Percentiles rank a stretch among this genome's conserved stretches.
These are phyloP conservation scores for Colletotrichum sp. DNA, from an alignment of 2,329 filamentous ascomycete genomes.

Conservation along the genomic window DNA sequence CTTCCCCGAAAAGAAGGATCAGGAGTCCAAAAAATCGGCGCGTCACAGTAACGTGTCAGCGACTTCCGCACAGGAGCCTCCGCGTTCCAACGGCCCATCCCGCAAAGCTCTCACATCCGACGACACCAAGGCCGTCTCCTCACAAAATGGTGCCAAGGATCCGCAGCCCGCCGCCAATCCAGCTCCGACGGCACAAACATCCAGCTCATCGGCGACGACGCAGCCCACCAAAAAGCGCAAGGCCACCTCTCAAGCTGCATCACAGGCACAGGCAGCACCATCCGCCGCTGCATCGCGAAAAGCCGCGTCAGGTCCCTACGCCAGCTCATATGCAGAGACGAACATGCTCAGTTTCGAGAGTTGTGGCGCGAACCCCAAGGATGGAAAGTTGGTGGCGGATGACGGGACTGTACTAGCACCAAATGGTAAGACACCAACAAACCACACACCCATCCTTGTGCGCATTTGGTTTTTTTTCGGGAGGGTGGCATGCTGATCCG, in stretches of 20 bases:
- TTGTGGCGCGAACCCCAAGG: conserved; percentile 69
- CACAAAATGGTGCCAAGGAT: conserved; percentile 43
- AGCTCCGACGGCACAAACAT: conserved; percentile 36
- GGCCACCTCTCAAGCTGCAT: conserved; percentile 52
- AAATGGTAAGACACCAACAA: conserved; percentile 72
- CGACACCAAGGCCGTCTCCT: conserved; percentile 40
- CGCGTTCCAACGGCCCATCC: conserved; percentile 36
- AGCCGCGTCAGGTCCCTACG: conserved; percentile 36
- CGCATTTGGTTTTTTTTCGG: background rate
- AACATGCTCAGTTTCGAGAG: conserved; percentile 91
- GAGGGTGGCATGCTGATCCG: conserved; percentile 27
- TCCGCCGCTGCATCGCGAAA: conserved; percentile 37
- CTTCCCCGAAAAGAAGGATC: conserved; percentile 59
- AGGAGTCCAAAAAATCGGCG: conserved; percentile 62
- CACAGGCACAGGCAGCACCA: conserved; percentile 22
- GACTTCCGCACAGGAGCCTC: conserved; percentile 40
- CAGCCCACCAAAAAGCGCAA: conserved; percentile 83
- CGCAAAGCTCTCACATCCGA: conserved; percentile 46
- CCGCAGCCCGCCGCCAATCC: conserved; percentile 27
- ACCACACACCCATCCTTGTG: conserved; percentile 22
- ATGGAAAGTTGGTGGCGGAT: conserved; percentile 84
- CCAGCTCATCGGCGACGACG: conserved; percentile 54
- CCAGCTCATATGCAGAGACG: conserved; percentile 61
- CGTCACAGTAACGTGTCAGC: conserved; percentile 47
- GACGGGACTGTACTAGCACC: conserved; percentile 84